Base-by-base conservation (phyloP, 2,329 filamentous ascomycete genomes). In the Neopestalotiopsis sp. region DNA sequence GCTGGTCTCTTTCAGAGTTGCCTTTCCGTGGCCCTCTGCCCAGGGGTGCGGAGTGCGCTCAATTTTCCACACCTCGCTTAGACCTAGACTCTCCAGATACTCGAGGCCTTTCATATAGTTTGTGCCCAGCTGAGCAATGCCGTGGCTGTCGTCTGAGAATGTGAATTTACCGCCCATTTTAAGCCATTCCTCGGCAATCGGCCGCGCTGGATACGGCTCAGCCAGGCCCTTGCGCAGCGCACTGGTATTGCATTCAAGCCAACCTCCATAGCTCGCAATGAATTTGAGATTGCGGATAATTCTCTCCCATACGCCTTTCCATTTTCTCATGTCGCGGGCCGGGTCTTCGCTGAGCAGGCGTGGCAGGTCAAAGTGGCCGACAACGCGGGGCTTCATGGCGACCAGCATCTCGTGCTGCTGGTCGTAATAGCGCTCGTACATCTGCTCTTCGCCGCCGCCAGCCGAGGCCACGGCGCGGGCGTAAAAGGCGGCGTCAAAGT, bases 341-440 rank as follows among this genome's bases (percentile, higher is more conserved):
- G 92, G 91, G 24, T 92, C 85, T 68, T 89, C 87, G 74, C 92
- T 94, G 78, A 96, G 86, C 71, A 99, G 82, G 13, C 95, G 86
- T 67, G 98, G 92, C 24, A 99, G 88, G 81, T 99, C 96, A 78
- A 99, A 97, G 81, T 99, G 96, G 0, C 95, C 96, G 4, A 99
- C 91, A 13, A 99, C 86, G 7, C 89, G 88, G 40, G 96, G 96
- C 73, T 84, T 83, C 72, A 97, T 80, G 7, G 87, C 84, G 67
- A 81, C 80, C 61, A 99, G 84, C 95, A 99, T 97, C 24, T 90
- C 89, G 70, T 88, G 86, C 83, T 98, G 96, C 73, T 91, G 84
- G 79, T 98, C 95, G 78, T 97, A 98, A 82, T 98, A 99, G 72
- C 90, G 89, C 77, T 90, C 90, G 75, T 91, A 95, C 28, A 98